These are phyloP conservation scores for Diaporthe ilicicola DNA, from an alignment of 2,329 filamentous ascomycete species.

Conservation along the genomic window DNA sequence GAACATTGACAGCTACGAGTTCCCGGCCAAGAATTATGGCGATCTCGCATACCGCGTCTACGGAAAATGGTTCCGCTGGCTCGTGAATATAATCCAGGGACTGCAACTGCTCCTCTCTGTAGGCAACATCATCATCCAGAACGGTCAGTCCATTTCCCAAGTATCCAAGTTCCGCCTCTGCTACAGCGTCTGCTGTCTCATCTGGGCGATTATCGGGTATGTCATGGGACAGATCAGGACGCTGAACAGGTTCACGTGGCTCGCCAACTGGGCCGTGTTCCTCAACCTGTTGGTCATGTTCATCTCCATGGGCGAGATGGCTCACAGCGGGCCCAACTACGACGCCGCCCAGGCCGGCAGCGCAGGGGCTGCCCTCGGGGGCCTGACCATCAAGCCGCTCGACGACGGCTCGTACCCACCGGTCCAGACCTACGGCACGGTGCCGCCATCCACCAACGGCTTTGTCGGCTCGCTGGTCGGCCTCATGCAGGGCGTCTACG, in stretches of 20 bases:
- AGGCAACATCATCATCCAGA: conserved; percentile 57
- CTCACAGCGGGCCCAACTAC: conserved; percentile 58
- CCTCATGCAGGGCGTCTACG: conserved; percentile 60
- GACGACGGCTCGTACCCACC: conserved; percentile 42
- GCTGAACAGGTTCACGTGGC: conserved; percentile 58
- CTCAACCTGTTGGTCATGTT: conserved; percentile 61
- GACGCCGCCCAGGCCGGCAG: conserved; percentile 39
- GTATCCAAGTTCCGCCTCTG: conserved; percentile 58
- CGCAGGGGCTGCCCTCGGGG: conserved; percentile 39
- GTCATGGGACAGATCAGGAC: conserved; percentile 63
- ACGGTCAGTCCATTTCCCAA: conserved; percentile 61
- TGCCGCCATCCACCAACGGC: conserved; percentile 50
- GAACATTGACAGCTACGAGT: conserved; percentile 53
- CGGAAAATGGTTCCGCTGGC: conserved; percentile 51
- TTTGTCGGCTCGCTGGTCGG: conserved; percentile 56
- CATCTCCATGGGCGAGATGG: conserved; percentile 61
- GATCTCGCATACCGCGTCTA: conserved; percentile 56
- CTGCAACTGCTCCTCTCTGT: conserved; percentile 58
- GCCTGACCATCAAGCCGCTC: conserved; percentile 40
- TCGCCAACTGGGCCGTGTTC: conserved; percentile 63
- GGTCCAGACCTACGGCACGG: conserved; percentile 46
- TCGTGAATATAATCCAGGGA: conserved; percentile 56
- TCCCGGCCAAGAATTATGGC: conserved; percentile 54
- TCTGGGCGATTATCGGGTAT: conserved; percentile 58
- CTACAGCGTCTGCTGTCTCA: conserved; percentile 58